Evolutionary conservation across 2,329 filamentous ascomycete species (phyloP).

Genomic region (Trichoderma semiorbis): DNA sequence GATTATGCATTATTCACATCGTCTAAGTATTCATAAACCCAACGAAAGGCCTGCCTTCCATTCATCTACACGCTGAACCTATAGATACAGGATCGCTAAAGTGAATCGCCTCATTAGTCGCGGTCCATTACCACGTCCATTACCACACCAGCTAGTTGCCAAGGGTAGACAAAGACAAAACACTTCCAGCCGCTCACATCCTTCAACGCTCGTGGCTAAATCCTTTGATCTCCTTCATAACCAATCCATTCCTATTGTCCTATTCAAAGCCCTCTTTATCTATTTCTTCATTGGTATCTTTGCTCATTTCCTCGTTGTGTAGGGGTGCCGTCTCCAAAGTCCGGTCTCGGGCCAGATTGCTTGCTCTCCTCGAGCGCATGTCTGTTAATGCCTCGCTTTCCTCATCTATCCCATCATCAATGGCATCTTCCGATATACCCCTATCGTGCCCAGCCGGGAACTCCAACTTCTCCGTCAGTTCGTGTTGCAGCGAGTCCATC

Average conservation of each 20-base stretch:
- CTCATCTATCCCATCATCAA: constrained; percentile 46
- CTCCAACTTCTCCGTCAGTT: constrained; percentile 47
- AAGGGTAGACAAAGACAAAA: not conserved
- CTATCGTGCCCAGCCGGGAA: constrained; percentile 29
- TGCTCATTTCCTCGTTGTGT: constrained; percentile 26
- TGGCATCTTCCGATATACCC: constrained; percentile 36
- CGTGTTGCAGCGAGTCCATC: constrained; percentile 49
- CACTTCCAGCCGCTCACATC: not conserved
- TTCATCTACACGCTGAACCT: not conserved
- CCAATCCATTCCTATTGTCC: constrained; percentile 23
- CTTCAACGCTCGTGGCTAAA: not conserved
- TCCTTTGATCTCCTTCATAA: not conserved
- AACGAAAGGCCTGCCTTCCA: constrained; percentile 1
- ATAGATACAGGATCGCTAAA: not conserved
- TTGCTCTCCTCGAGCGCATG: constrained; percentile 51
- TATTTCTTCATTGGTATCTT: constrained; percentile 23
- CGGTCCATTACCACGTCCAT: not conserved
- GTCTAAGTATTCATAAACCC: not conserved
- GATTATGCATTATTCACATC: not conserved
- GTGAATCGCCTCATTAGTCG: not conserved
- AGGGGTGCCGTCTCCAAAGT: constrained; percentile 52
- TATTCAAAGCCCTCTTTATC: constrained; percentile 43
- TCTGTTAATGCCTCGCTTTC: constrained; percentile 55
- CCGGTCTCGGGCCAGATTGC: constrained; percentile 46
- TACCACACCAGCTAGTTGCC: not conserved